A percentile compares a stretch with the other conserved stretches of the same genome.
These are phyloP conservation scores for Cryptococcus amylolentus DNA, from an alignment of 1,284 basidiomycete genomes.

Conservation along the genomic window DNA sequence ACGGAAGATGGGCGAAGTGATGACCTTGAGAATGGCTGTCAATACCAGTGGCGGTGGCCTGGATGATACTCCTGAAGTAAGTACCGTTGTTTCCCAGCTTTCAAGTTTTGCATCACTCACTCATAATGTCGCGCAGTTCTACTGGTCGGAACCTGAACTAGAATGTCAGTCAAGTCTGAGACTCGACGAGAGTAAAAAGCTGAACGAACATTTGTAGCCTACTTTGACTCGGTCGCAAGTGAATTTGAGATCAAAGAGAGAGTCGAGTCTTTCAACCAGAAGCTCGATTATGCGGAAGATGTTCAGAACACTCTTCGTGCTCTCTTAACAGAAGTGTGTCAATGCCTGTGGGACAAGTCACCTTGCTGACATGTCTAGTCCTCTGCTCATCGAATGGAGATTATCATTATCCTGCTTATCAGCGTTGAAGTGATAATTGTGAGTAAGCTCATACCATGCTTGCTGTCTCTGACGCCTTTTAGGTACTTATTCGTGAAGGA, in stretches of 20 bases:
- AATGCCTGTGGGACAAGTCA: background rate
- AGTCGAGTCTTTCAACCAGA: constrained; percentile 77
- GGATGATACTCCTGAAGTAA: constrained; percentile 66
- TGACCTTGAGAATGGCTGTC: constrained; percentile 81
- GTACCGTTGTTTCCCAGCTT: background rate
- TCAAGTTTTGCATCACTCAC: background rate
- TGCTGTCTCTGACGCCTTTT: background rate
- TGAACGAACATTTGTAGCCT: constrained; percentile 52
- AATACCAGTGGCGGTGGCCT: constrained; percentile 85
- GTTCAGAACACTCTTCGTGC: constrained; percentile 61
- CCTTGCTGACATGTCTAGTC: constrained; percentile 54
- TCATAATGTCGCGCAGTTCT: constrained; percentile 56
- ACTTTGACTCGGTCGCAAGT: constrained; percentile 73
- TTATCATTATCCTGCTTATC: constrained; percentile 84
- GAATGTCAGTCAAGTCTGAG: constrained; percentile 58
- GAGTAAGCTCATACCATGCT: constrained; percentile 48
- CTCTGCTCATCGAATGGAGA: constrained; percentile 80
- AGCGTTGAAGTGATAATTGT: constrained; percentile 86
- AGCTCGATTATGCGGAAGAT: constrained; percentile 89
- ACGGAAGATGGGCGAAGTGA: constrained; percentile 79
- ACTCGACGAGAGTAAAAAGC: background rate
- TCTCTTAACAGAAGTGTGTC: constrained; percentile 67
- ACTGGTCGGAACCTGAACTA: constrained; percentile 84
- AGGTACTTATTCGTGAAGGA: constrained; percentile 33
- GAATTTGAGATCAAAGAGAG: constrained; percentile 78